Evolutionary conservation across 495 filamentous ascomycete genomes (phyloP).

Genomic region (Sporormia fimetaria): DNA sequence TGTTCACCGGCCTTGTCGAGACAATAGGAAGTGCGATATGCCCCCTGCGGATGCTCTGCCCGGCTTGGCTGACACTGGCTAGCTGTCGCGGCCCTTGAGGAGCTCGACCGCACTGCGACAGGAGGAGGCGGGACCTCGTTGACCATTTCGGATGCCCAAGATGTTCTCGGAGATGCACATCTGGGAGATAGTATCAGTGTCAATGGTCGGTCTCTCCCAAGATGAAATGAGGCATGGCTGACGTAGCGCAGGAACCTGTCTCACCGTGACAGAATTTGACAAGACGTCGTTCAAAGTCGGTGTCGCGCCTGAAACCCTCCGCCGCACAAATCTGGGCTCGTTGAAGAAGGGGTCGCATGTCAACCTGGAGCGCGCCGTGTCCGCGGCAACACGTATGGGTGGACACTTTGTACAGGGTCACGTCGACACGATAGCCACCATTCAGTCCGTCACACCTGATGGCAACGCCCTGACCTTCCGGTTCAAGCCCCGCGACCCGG

Average conservation of each 20-base stretch:
- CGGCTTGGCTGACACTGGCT: constrained; percentile 29
- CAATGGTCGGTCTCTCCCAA: constrained; percentile 48
- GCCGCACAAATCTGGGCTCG: constrained; percentile 81
- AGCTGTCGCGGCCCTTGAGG: constrained; percentile 76
- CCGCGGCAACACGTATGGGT: constrained; percentile 78
- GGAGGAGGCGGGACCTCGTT: constrained; percentile 74
- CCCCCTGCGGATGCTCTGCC: constrained; percentile 7
- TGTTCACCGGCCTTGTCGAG: constrained; percentile 98
- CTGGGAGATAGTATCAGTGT: constrained; percentile 87
- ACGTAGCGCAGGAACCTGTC: constrained; percentile 50
- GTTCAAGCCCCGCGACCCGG: constrained; percentile 56
- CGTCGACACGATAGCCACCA: constrained; percentile 75
- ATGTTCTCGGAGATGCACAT: constrained; percentile 69
- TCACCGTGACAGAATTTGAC: constrained; percentile 79
- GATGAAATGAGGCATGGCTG: not conserved
- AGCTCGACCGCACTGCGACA: constrained; percentile 56
- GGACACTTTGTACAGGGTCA: constrained; percentile 87
- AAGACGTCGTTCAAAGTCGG: constrained; percentile 73
- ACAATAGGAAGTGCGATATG: constrained; percentile 68
- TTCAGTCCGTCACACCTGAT: constrained; percentile 58
- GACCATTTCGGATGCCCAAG: constrained; percentile 64
- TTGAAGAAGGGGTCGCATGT: constrained; percentile 49
- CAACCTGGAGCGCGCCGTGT: constrained; percentile 89
- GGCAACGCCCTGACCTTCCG: constrained; percentile 80
- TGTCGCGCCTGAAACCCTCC: constrained; percentile 90